Evolutionary conservation across 306 rosid species (phyloP), one percentile per base, ranked within the genome.

Genomic region (Comarum palustre): DNA sequence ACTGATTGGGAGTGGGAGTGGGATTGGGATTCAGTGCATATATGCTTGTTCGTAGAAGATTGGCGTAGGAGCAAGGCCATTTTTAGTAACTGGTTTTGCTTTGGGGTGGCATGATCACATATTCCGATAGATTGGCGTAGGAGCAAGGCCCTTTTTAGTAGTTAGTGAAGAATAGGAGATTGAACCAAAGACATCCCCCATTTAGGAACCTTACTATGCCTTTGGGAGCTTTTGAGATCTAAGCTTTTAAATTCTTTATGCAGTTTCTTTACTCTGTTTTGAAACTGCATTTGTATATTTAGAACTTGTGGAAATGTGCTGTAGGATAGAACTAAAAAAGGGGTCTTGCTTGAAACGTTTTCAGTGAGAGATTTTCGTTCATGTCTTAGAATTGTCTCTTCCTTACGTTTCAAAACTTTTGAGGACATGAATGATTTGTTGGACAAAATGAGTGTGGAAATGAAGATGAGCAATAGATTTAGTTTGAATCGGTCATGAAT

Each of bases 101-200:
- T 36, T 17, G 15, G 73, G 64, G 20, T 38, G 64, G 36, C 64
- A 22, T 51, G 43, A 51, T 20, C 64, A 12, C 74, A 20, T 70
- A 25, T 70, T 16, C 66, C 39, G 25, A 55, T 71, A 9, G 64
- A 13, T 71, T 38, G 75, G 57, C 39, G 66, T 25, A 38, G 54
- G 66, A 13, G 17, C 41, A 24, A 58, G 15, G 0, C 67, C 57
- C 75, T 27, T 57, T 10, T 4, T 42, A 58, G 20, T 27, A 41
- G 13, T 42, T 6, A 46, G 43, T 16, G 75, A 61, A 71, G 58
- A 9, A 52, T 52, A 52, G 14, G 59, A 52, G 52, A 4, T 19
- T 71, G 66, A 72, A 42, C 57, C 68, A 51, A 39, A 27, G 58
- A 13, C 57, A 27, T 58, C 68, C n/a, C 42, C 75, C 45, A 58